Conservation (phyloP, 257 asterid genomes). For the Solanum boliviense region DNA sequence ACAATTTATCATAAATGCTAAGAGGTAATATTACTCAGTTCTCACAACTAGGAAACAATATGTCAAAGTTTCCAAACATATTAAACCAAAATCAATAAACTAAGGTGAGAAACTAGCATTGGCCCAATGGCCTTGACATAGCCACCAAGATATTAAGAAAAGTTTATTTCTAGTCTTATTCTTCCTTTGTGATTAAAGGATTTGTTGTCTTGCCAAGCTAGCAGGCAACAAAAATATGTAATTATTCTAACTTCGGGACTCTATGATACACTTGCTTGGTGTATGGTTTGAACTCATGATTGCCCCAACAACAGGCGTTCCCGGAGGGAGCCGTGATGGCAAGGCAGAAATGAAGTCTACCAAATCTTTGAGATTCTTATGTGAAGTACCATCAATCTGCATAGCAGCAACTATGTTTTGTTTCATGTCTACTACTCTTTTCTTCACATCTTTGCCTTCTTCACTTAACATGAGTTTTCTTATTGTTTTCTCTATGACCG, state of each 20-base stretch:
- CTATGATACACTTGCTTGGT: neutral
- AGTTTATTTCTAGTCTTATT: neutral
- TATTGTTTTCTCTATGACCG: conserved; percentile 11
- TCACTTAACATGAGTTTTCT: conserved; percentile 17
- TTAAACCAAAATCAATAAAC: neutral
- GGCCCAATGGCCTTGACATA: neutral
- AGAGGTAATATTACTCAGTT: neutral
- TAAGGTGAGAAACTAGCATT: neutral
- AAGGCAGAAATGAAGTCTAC: neutral
- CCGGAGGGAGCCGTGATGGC: neutral
- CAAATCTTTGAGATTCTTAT: neutral
- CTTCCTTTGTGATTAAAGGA: neutral
- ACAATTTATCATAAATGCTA: neutral
- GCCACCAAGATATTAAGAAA: neutral
- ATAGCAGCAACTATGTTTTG: conserved; percentile 10
- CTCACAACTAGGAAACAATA: neutral
- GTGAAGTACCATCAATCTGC: neutral
- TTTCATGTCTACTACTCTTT: conserved; percentile 8
- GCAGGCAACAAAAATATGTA: neutral
- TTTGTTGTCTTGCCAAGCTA: neutral
- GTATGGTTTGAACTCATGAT: neutral
- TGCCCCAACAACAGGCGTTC: neutral
- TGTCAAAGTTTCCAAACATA: neutral
- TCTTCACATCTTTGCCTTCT: conserved; percentile 7
- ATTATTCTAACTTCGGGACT: neutral